phyloP scores from a whole-genome alignment of 1,139 yeast genomes.

The Pichia sp. region DNA sequence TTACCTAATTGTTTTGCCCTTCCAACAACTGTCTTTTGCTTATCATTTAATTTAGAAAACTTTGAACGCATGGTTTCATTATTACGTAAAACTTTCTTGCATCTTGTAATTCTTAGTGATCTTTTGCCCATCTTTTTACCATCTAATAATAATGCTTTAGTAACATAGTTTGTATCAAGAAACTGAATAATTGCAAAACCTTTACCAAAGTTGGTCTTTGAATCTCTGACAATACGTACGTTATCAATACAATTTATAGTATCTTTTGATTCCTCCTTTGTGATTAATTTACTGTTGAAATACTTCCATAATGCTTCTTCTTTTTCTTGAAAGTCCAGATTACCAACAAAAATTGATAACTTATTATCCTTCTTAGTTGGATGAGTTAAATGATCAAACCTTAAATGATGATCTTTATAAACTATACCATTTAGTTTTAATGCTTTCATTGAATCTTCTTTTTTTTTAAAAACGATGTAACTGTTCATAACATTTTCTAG shows the following conservation, averaged over 20 bases:
- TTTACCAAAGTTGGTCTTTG: slow-evolving; percentile 91
- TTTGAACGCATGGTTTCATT: slow-evolving; percentile 19
- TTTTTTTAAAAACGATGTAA: slow-evolving; percentile 63
- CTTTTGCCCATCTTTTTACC: slow-evolving; percentile 62
- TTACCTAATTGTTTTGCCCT: slow-evolving; percentile 74
- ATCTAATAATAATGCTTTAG: slow-evolving; percentile 72
- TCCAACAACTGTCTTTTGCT: slow-evolving; percentile 72
- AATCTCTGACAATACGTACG: slow-evolving; percentile 80
- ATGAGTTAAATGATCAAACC: slow-evolving; percentile 89
- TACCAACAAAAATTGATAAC: slow-evolving; percentile 87
- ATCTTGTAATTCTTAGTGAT: slow-evolving; percentile 72
- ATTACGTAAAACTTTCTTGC: slow-evolving; percentile 44
- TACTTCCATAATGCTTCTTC: slow-evolving; percentile 88
- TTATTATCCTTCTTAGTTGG: slow-evolving; percentile 83
- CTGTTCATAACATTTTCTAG: slow-evolving; percentile 77
- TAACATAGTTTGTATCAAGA: slow-evolving; percentile 71
- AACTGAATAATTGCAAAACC: slow-evolving; percentile 97
- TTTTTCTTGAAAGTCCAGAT: slow-evolving; percentile 83
- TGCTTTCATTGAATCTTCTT: slow-evolving; percentile 48
- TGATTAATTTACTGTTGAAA: slow-evolving; percentile 41
- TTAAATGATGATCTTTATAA: slow-evolving; percentile 66
- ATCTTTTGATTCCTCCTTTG: slow-evolving; percentile 37
- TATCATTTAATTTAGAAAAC: slow-evolving; percentile 41
- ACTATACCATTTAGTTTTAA: slow-evolving; percentile 57
- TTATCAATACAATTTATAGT: slow-evolving; percentile 54